Conservation (phyloP, 2,329 filamentous ascomycete species). For the Dactylellina cionopaga region DNA sequence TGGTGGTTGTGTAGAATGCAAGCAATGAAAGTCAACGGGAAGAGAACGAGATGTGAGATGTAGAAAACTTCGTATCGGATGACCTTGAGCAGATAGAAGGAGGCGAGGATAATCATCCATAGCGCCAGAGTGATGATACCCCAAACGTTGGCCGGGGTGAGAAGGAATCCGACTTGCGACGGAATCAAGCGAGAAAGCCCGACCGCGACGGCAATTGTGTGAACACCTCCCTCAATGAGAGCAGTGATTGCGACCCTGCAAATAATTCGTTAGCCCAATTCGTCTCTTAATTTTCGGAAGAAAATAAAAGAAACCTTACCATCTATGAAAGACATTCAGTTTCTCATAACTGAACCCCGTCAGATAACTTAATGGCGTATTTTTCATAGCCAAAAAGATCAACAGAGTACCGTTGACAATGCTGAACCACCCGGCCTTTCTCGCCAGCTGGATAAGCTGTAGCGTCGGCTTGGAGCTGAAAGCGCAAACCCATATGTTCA, state of each 20-base stretch:
- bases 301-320: conserved; percentile 16
- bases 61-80: conserved; percentile 53
- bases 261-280: conserved; percentile 2
- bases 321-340: conserved; percentile 51
- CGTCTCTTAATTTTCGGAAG: background rate
- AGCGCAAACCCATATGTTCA: conserved; percentile 46
- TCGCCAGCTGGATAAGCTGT: conserved; percentile 50
- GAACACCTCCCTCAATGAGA: conserved; percentile 44
- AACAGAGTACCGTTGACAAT: conserved; percentile 48
- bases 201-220: conserved; percentile 50
- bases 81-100: conserved; percentile 50
- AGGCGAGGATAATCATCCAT: conserved; percentile 52
- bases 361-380: conserved; percentile 48
- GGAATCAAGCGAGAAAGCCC: conserved; percentile 50
- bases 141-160: conserved; percentile 46
- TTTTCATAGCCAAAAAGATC: conserved; percentile 53
- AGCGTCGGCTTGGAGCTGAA: conserved; percentile 45
- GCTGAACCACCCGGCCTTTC: conserved; percentile 48
- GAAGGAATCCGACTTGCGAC: conserved; percentile 48
- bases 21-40: conserved; percentile 47
- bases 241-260: conserved; percentile 49
- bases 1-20: conserved; percentile 49
- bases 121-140: conserved; percentile 47
- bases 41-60: conserved; percentile 42
- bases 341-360: conserved; percentile 52